Evolutionary conservation across 1,284 basidiomycete genomes (phyloP).

Genomic region (Ceratobasidium sp.): DNA sequence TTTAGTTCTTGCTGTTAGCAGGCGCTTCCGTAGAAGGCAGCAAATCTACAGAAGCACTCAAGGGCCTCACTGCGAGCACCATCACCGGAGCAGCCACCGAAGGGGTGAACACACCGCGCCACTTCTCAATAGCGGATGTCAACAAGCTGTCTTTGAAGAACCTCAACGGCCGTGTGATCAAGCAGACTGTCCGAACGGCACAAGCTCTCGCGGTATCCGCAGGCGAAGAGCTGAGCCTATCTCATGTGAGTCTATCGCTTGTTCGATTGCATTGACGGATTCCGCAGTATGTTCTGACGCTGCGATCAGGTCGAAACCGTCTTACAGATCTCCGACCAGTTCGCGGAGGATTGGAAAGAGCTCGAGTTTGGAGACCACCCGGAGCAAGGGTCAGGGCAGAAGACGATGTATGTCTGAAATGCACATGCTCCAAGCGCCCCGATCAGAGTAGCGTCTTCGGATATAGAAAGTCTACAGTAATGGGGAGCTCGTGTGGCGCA

Average conservation of each 20-base stretch:
- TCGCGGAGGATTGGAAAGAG: slow-evolving; percentile 41
- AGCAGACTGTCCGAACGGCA: slow-evolving; percentile 48
- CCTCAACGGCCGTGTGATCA: slow-evolving; percentile 47
- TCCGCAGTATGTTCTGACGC: background rate
- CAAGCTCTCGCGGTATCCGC: slow-evolving; percentile 46
- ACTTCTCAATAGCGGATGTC: slow-evolving; percentile 27
- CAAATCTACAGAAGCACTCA: slow-evolving; percentile 15
- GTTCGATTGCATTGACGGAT: background rate
- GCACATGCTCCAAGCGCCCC: background rate
- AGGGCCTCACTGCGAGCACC: slow-evolving; percentile 1
- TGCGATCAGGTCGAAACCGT: slow-evolving; percentile 29
- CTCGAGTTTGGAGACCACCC: slow-evolving; percentile 37
- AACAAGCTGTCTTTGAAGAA: slow-evolving; percentile 27
- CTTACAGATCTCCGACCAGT: slow-evolving; percentile 33
- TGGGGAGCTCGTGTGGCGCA: no score
- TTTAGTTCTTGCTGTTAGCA: slow-evolving; percentile 29
- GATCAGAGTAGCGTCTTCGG: background rate
- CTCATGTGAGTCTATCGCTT: slow-evolving; percentile 30
- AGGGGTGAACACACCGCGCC: slow-evolving; percentile 1
- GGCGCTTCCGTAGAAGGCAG: slow-evolving; percentile 29
- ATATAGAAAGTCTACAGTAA: no score
- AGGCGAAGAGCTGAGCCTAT: slow-evolving; percentile 29
- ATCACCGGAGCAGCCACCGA: slow-evolving; percentile 7
- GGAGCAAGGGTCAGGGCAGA: slow-evolving; percentile 23
- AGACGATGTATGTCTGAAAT: slow-evolving; percentile 34